Conservation (phyloP, 768 basidiomycete genomes). For the Lactifluus volemus region DNA sequence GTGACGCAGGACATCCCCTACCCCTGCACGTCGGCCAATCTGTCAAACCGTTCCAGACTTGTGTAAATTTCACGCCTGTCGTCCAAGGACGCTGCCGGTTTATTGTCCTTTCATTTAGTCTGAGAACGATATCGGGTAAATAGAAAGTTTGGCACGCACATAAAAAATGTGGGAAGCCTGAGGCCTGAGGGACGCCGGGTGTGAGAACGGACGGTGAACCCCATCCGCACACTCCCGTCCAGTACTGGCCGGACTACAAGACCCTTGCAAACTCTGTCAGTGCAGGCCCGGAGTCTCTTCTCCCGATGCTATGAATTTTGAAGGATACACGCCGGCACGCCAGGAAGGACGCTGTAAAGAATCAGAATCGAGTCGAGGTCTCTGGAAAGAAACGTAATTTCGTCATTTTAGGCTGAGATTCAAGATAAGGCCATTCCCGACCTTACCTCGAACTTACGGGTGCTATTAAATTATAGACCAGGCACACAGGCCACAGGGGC, state of each 20-base stretch:
- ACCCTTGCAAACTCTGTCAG: not conserved
- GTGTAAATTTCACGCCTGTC: not conserved
- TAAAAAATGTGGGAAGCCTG: not conserved
- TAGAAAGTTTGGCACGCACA: no score
- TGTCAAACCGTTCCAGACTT: not conserved
- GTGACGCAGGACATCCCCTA: not conserved
- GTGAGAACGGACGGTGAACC: not conserved
- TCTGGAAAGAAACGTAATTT: not conserved
- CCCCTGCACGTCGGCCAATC: not conserved
- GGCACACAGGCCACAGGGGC: not conserved
- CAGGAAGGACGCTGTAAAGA: not conserved
- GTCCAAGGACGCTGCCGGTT: not conserved
- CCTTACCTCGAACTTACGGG: not conserved
- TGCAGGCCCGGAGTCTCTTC: not conserved
- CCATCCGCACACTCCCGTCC: not conserved
- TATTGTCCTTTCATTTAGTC: not conserved
- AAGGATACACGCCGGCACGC: no score
- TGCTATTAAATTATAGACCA: not conserved
- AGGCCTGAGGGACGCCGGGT: no score
- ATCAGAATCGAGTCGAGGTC: no score
- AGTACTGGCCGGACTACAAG: not conserved
- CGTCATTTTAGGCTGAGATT: not conserved
- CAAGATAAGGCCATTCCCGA: not conserved
- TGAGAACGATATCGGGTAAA: not conserved
- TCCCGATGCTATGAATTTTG: not conserved